Conservation (phyloP, 2,329 filamentous ascomycete species). For the Phaeosphaeriaceae sp. region DNA sequence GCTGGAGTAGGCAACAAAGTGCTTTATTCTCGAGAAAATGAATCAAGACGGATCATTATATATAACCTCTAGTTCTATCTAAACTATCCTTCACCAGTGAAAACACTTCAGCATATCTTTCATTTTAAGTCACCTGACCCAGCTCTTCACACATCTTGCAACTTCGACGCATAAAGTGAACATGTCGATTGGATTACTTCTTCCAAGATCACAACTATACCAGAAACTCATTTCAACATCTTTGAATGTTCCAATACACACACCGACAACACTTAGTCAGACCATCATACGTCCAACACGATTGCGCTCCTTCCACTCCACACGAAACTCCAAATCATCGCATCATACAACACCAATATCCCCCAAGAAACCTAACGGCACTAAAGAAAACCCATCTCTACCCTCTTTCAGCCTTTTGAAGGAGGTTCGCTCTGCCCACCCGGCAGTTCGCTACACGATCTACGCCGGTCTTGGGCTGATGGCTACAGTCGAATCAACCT, state of each 20-base stretch:
- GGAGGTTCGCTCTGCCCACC: constrained; percentile 17
- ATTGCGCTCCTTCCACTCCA: neutral
- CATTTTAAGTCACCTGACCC: too few species aligned
- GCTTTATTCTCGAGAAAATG: constrained; percentile 11
- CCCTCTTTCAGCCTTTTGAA: constrained; percentile 24
- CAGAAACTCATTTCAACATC: too few species aligned
- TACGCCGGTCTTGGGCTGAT: constrained; percentile 31
- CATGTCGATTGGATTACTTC: too few species aligned
- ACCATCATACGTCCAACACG: too few species aligned
- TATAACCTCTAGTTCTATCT: neutral
- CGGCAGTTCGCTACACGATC: constrained; percentile 31
- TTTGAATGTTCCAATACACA: too few species aligned
- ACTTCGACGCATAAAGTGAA: too few species aligned
- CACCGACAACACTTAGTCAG: too few species aligned
- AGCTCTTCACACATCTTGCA: too few species aligned
- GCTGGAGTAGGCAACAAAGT: constrained; percentile 9
- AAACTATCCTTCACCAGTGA: neutral
- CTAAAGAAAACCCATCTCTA: constrained; percentile 1
- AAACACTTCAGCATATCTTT: too few species aligned
- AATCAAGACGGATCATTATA: neutral
- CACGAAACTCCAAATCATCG: neutral
- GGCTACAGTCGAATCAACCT: constrained; percentile 31
- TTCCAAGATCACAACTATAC: too few species aligned
- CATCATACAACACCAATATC: neutral
- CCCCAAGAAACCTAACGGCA: neutral